Evolutionary conservation across 257 asterid species (phyloP), one percentile per base, ranked within the genome.

Genomic region (Jacaranda mimosifolia): DNA sequence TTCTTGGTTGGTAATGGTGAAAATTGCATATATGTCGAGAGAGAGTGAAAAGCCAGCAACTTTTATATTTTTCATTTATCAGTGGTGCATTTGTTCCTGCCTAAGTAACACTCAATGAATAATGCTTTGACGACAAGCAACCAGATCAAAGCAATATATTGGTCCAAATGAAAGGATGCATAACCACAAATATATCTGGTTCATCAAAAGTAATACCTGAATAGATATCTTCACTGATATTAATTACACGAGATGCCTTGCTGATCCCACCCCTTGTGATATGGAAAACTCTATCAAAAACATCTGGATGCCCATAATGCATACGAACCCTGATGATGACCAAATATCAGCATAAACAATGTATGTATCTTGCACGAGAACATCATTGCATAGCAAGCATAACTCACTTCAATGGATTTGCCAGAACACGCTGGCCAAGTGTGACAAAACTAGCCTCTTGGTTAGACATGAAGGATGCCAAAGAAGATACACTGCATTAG

Each of bases 271-370:
- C 99, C 79, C 99, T 90, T 73, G 97, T 95, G 77, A 95, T 84
- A 81, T 95, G 99, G 83, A 95, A 95, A 77, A 95, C 79, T 86
- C 99, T 93, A 85, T 95, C 99, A 84, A 95, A 95, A 66, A 95
- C 97, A 84, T 95, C 99, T 45, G 99, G 98, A 87, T 95, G 99
- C 58, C 99, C 99, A 84, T 95, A 95, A 87, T 95, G 99, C 98
- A 95, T 93, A 74, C 99, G 99, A 55, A 93, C 97, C 94, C 98
- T 95, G 77, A 81, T 43, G 68, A 83, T 49, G 32, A 77, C 84
- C 45, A 52, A 49, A 70, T 73, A 74, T 35, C 56, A 75, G 81
- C 62, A 70, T 80, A 35, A 53, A 39, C 53, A 38, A 58, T 63
- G 65, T 36, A 68, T 42, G 6, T 71, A 74, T 78, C 77, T 63